Conservation (phyloP, 495 filamentous ascomycete genomes). For the Talaromyces proteolyticus region DNA sequence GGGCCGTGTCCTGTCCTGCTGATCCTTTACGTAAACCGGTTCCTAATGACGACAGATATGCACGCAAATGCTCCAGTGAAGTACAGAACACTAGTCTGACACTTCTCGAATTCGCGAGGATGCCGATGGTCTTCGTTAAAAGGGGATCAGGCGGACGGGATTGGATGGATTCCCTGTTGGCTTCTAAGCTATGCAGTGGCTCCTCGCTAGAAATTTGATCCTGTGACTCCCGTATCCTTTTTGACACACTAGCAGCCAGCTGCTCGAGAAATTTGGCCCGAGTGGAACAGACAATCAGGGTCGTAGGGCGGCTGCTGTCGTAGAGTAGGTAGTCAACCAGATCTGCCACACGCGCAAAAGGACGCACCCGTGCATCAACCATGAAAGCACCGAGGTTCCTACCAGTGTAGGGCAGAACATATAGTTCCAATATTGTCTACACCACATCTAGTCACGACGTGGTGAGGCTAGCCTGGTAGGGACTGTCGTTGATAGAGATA, state of each 20-base stretch:
- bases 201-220: conserved; percentile 3
- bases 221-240: background rate
- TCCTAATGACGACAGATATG: conserved; percentile 62
- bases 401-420: no score
- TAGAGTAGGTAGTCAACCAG: conserved; percentile 58
- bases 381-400: background rate
- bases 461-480: no score
- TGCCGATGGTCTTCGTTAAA: conserved; percentile 58
- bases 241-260: conserved; percentile 25
- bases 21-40: no score
- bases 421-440: no score
- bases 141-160: conserved; percentile 24
- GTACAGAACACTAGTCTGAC: conserved; percentile 66
- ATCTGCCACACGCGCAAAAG: conserved; percentile 32
- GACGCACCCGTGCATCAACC: conserved; percentile 15
- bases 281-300: conserved; percentile 65
- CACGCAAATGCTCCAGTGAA: conserved; percentile 69
- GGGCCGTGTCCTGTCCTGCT: no score
- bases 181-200: conserved; percentile 4
- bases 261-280: conserved; percentile 56
- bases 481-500: no score
- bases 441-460: no score
- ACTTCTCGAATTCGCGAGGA: conserved; percentile 60
- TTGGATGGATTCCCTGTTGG: background rate
- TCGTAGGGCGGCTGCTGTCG: conserved; percentile 42